Evolutionary conservation across 2,329 filamentous ascomycete species (phyloP), one percentile per base, ranked within the genome.

Genomic region (Colletotrichum liriopes): DNA sequence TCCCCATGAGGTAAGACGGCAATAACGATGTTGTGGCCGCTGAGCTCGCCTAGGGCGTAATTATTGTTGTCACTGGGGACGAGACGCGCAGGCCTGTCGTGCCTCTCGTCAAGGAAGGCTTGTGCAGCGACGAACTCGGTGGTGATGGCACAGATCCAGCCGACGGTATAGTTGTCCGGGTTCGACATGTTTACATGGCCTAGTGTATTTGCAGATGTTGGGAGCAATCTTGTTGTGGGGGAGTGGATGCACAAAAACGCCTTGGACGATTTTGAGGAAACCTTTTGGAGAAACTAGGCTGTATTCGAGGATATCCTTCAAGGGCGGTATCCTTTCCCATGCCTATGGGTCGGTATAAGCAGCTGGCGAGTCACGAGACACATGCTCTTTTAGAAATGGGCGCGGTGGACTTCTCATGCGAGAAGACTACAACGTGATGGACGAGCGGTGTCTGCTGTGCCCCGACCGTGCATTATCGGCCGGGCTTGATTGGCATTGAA

Each of bases 11-110:
- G 75, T 6, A 78, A 18, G 0, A 73, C 60, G 4, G 76, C 74
- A 37, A 77, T 75, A 5, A 77, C 76, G 20, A 77, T 35, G 29
- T 78, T 75, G 11, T 77, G 76, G 2, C 41, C 23, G 5, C 73
- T 69, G 8, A 78, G 64, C 1, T 9, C 62, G 3, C 77, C 77
- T 2, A 77, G 60, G 0, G 52, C 64, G 41, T 77, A 77, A 32
- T 51, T 39, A 29, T 76, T 76, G 11, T 54, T 59, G 14, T 78
- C 75, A 2, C 71, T 47, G 26, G 6, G 23, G 20, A 60, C 43
- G 6, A 61, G 37, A 2, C n/a, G 23, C 2, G n/a, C 32, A 52
- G 45, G 39, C 20, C 43, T 32, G 16, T 70, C 52, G 63, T 64
- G 62, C 16, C 29, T 45, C 29, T 70, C 54, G 71, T 64, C 62